Percentiles rank a stretch among this genome's conserved stretches.
Conservation (phyloP, 2,329 filamentous ascomycete genomes). For the Epichloe typhina region DNA sequence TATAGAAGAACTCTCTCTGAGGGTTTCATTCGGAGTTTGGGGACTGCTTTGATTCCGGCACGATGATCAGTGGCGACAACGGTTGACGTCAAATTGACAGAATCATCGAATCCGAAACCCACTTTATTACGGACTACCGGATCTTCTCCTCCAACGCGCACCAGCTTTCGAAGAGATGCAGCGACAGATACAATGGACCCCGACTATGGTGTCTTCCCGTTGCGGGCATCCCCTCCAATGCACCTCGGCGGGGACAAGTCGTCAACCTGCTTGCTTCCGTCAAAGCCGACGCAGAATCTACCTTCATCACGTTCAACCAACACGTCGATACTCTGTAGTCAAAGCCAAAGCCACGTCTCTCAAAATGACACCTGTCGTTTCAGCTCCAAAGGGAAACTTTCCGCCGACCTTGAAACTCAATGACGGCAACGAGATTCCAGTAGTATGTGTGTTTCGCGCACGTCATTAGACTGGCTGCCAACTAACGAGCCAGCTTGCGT, state of each 20-base stretch:
- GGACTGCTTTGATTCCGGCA: not conserved
- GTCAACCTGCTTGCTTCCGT: too few species aligned
- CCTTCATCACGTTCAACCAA: not conserved
- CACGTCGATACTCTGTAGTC: not conserved
- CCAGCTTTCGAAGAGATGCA: too few species aligned
- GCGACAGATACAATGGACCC: too few species aligned
- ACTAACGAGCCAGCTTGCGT: conserved; percentile 40
- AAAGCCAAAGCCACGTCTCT: not conserved
- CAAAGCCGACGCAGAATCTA: not conserved
- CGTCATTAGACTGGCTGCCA: not conserved
- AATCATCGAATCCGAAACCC: too few species aligned
- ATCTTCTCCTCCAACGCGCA: too few species aligned
- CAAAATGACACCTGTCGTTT: conserved; percentile 27
- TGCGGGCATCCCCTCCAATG: too few species aligned
- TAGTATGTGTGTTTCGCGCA: conserved; percentile 31
- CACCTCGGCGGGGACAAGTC: too few species aligned
- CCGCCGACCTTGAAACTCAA: conserved; percentile 55
- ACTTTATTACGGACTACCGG: too few species aligned
- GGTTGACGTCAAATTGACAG: too few species aligned
- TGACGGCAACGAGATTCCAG: conserved; percentile 59
- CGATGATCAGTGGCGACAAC: too few species aligned
- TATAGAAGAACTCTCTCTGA: not conserved
- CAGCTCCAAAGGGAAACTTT: conserved; percentile 27
- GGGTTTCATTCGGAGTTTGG: not conserved
- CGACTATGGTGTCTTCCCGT: too few species aligned